These are phyloP conservation scores for Hypoxylon sp. DNA, from an alignment of 2,329 filamentous ascomycete genomes.

Conservation along the genomic window DNA sequence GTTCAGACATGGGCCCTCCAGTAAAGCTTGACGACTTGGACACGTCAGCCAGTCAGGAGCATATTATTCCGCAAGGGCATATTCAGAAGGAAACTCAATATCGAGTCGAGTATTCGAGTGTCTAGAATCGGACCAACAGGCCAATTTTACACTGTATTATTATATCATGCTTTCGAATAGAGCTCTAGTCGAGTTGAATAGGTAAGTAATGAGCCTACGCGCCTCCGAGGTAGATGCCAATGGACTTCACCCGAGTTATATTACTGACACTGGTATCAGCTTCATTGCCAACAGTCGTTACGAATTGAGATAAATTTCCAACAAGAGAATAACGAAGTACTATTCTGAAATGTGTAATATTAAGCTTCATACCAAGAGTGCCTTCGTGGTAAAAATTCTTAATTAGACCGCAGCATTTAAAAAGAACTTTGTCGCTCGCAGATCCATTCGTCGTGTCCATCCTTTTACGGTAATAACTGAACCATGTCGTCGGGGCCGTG, in stretches of 20 bases:
- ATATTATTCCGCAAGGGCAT: constrained; percentile 19
- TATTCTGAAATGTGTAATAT: constrained; percentile 21
- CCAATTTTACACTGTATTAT: constrained; percentile 14
- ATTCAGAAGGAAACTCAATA: constrained; percentile 26
- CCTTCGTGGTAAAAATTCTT: constrained; percentile 11
- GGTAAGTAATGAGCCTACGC: constrained; percentile 2
- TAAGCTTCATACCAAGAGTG: constrained; percentile 6
- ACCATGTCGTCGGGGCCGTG: not conserved
- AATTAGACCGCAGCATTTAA: constrained; percentile 2
- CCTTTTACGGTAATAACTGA: not conserved
- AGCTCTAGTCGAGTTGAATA: constrained; percentile 18
- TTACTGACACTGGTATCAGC: constrained; percentile 4
- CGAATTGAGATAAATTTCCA: constrained; percentile 3
- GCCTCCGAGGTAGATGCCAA: not conserved
- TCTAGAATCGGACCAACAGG: constrained; percentile 15
- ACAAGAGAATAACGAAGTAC: constrained; percentile 6
- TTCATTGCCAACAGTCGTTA: constrained; percentile 15
- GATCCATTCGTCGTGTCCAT: not conserved
- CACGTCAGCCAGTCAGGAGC: constrained; percentile 13
- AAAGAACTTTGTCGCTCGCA: not conserved
- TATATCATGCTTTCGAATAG: constrained; percentile 10
- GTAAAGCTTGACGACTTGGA: constrained; percentile 25
- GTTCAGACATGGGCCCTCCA: constrained; percentile 14
- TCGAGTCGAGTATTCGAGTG: constrained; percentile 16
- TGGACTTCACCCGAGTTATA: not conserved